These are phyloP conservation scores for Penicillium macrosclerotiorum DNA, from an alignment of 495 filamentous ascomycete genomes.

Conservation along the genomic window DNA sequence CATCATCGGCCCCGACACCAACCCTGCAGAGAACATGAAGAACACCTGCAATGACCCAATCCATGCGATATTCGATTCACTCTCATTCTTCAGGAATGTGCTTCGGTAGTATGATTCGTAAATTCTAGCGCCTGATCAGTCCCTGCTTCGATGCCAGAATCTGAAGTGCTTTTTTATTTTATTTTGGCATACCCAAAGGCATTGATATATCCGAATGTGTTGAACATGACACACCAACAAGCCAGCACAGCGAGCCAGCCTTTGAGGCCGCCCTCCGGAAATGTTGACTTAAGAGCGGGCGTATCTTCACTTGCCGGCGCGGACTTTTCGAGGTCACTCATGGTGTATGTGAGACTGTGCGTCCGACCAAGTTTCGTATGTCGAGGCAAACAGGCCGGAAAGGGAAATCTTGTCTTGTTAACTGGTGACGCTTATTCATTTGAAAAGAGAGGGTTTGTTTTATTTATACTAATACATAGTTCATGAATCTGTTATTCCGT, in stretches of 20 bases:
- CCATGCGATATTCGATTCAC: slow-evolving; percentile 40
- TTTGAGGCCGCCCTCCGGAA: slow-evolving; percentile 51
- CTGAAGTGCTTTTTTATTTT: no score
- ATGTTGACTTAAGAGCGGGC: neutral
- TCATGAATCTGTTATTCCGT: no score
- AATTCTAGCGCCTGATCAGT: neutral
- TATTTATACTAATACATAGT: no score
- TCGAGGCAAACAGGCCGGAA: neutral
- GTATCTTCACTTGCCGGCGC: no score
- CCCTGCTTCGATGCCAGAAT: neutral
- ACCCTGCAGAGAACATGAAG: slow-evolving; percentile 27
- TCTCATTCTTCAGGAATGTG: slow-evolving; percentile 12
- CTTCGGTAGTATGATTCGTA: neutral
- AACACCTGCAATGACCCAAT: slow-evolving; percentile 42
- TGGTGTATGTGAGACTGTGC: neutral
- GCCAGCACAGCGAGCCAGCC: slow-evolving; percentile 58
- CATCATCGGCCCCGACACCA: slow-evolving; percentile 25
- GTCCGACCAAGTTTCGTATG: no score
- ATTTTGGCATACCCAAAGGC: slow-evolving; percentile 42
- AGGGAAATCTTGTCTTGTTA: no score
- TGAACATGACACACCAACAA: slow-evolving; percentile 55
- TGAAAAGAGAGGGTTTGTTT: no score
- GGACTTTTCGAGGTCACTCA: no score
- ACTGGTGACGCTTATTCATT: no score
- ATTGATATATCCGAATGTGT: slow-evolving; percentile 56